Percentiles rank a stretch among this genome's conserved stretches.
Conservation (phyloP, 208 protist genomes). For the Acanthamoeba lenticulata region DNA sequence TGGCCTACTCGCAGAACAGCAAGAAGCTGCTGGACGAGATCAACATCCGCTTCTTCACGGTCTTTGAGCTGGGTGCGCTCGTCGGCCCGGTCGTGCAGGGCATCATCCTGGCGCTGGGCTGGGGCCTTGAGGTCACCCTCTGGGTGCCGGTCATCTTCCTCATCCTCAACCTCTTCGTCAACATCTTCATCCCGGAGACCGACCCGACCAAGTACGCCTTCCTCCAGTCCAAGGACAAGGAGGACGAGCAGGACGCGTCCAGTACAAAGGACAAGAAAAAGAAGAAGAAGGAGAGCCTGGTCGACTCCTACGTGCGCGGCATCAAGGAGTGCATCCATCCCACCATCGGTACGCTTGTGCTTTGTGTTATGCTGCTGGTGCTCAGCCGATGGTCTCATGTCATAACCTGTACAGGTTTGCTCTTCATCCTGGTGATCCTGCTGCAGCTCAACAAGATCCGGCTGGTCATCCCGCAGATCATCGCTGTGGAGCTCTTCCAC, state of each 20-base stretch:
- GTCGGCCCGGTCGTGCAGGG: slow-evolving; percentile 36
- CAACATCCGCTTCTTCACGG: slow-evolving; percentile 60
- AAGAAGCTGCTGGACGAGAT: slow-evolving; percentile 56
- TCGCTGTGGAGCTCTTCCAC: slow-evolving; percentile 62
- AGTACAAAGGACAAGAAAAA: neutral
- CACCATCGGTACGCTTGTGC: neutral
- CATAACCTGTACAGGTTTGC: neutral
- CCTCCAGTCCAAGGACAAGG: slow-evolving; percentile 4
- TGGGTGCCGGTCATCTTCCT: slow-evolving; percentile 51
- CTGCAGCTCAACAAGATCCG: slow-evolving; percentile 66
- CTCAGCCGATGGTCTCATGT: no score
- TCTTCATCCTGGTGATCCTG: slow-evolving; percentile 61
- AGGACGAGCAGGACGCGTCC: no score
- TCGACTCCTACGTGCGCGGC: neutral
- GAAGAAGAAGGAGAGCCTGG: slow-evolving; percentile 48
- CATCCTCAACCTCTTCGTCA: slow-evolving; percentile 12
- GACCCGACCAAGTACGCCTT: slow-evolving; percentile 64
- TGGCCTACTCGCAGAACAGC: slow-evolving; percentile 56
- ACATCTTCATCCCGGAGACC: slow-evolving; percentile 42
- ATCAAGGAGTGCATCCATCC: slow-evolving; percentile 67
- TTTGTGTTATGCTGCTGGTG: neutral
- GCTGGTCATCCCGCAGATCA: slow-evolving; percentile 64
- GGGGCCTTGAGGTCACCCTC: slow-evolving; percentile 7
- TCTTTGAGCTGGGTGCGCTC: slow-evolving; percentile 58
- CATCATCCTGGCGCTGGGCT: slow-evolving; percentile 30